Percentiles rank a stretch among this genome's conserved stretches.
phyloP scores from a whole-genome alignment of 306 rosid genomes.

The Ammopiptanthus mongolicus region DNA sequence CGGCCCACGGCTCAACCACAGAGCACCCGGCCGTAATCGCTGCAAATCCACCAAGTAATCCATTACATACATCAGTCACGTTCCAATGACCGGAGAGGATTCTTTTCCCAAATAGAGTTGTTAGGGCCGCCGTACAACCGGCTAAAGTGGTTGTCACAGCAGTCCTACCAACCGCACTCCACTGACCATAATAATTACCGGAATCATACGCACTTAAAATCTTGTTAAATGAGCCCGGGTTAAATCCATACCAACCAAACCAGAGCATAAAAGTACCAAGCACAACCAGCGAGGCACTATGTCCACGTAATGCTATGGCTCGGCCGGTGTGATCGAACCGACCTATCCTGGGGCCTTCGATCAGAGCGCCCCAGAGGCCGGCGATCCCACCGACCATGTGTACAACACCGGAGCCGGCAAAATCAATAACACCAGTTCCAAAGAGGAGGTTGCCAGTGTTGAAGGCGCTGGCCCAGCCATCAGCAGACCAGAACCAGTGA shows the following conservation, averaged over 20 bases:
- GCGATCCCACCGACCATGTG: conserved; percentile 92
- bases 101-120: conserved; percentile 77
- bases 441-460: conserved; percentile 31
- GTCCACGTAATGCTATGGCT: conserved; percentile 51
- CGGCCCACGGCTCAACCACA: conserved; percentile 95
- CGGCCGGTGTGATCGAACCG: conserved; percentile 63
- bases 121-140: conserved; percentile 75
- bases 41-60: conserved; percentile 82
- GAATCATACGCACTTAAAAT: conserved; percentile 33
- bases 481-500: conserved; percentile 86
- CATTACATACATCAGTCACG: conserved; percentile 86
- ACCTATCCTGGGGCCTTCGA: conserved; percentile 88
- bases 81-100: conserved; percentile 90
- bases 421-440: conserved; percentile 70
- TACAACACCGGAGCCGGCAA: conserved; percentile 92
- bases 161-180: conserved; percentile 88
- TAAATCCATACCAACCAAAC: conserved; percentile 98
- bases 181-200: conserved; percentile 64
- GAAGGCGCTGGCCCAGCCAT: conserved; percentile 72
- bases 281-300: conserved; percentile 68
- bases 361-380: conserved; percentile 77
- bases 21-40: conserved; percentile 85
- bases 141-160: conserved; percentile 89
- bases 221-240: conserved; percentile 81
- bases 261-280: conserved; percentile 83